These are phyloP conservation scores for Buxus sempervirens DNA, from an alignment of 164 flowering plant species.

Conservation along the genomic window DNA sequence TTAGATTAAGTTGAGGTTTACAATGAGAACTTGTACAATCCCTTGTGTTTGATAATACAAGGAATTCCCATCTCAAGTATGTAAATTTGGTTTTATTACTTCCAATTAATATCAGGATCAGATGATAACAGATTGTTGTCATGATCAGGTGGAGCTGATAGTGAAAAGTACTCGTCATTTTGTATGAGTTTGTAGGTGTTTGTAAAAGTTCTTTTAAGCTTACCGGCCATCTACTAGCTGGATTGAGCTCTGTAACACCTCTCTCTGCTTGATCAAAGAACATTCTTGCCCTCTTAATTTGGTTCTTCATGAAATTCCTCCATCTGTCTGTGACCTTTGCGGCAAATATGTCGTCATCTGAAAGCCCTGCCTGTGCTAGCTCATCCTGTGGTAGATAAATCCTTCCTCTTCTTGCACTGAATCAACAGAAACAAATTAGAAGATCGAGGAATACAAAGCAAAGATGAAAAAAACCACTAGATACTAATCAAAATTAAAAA, in stretches of 20 bases:
- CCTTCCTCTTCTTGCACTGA: slow-evolving; percentile 80
- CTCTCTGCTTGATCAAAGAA: slow-evolving; percentile 80
- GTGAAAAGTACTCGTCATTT: too few species aligned
- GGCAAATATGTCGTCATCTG: slow-evolving; percentile 81
- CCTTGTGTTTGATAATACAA: too few species aligned
- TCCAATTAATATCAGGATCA: too few species aligned
- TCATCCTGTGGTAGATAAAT: slow-evolving; percentile 86
- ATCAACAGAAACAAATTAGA: slow-evolving; percentile 1
- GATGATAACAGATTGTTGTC: too few species aligned
- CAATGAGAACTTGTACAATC: too few species aligned
- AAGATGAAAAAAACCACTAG: neutral
- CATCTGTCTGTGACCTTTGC: slow-evolving; percentile 81
- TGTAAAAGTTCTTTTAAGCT: slow-evolving; percentile 8
- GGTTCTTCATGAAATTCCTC: slow-evolving; percentile 80
- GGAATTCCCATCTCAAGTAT: too few species aligned
- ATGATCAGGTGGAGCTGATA: too few species aligned
- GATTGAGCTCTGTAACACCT: slow-evolving; percentile 68
- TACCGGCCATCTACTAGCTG: slow-evolving; percentile 96
- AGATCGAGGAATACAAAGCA: neutral
- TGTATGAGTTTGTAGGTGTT: neutral
- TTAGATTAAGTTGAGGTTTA: too few species aligned
- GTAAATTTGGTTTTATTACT: too few species aligned
- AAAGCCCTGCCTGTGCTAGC: slow-evolving; percentile 76
- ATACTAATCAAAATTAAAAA: neutral
- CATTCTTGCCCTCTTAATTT: slow-evolving; percentile 78